Base-by-base conservation (phyloP, 225 moss, liverwort and hornwort species). In the Physcomitrellopsis africana region DNA sequence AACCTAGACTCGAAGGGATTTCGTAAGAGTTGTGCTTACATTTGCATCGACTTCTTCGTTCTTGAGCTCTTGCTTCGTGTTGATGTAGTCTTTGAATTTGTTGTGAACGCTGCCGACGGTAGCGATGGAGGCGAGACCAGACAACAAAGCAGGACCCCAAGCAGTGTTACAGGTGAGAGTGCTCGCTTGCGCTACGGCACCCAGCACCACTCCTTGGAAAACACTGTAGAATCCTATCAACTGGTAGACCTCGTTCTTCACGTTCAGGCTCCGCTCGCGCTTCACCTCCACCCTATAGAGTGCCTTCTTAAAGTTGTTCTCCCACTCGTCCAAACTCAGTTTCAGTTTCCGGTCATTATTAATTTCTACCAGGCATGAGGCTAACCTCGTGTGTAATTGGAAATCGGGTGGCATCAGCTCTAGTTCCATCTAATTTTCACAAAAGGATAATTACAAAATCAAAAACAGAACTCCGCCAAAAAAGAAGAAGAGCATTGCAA, bases 171-270 rank as follows among this genome's bases (percentile, higher is more conserved):
- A 73, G 14, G n/a, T 26, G 27, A 67, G 47, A 24, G 27, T n/a
- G 29, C 12, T 76, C 9, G 76, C 46, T 58, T 67, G 67, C 20
- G 67, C 59, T 11, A 67, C 59, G 10, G 76, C 57, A 4, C 58
- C 59, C 12, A 76, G 7, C 47, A 67, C 56, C 76, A 76, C 48
- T 8, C 59, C 76, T 29, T 76, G 76, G 14, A 60, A 67, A 18
- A 67, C 59, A 26, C 47, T 49, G 58, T 58, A 67, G 47, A 76
- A 76, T 9, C 47, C 58, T 9, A 76, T 58, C 58, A 76, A 45
- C 18, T 60, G 67, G 19, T 76, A 76, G 42, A 76, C 46, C 45
- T 76, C 67, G 48, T 67, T 48, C 59, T 60, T 76, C 15, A 29
- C 66, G 47, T 66, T 54, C 6, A 54, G 32, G 47, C 53, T 54